Evolutionary conservation across 139 green algal species (phyloP), one percentile per base, ranked within the genome.

Genomic region (Helicosporidium sp.): DNA sequence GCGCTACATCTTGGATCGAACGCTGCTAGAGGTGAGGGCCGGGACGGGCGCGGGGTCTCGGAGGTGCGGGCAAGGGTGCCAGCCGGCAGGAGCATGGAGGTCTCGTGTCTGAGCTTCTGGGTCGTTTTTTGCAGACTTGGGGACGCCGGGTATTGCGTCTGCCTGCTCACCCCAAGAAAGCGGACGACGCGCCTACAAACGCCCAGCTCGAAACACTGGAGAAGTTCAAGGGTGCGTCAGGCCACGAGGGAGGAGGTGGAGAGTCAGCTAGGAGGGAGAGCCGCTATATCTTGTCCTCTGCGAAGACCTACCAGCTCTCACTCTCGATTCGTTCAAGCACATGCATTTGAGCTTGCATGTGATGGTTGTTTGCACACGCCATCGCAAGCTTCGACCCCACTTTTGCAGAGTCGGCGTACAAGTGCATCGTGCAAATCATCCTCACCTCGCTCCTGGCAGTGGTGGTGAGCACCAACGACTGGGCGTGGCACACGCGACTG

Each of bases 401-500:
- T n/a, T n/a, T n/a, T n/a, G 22, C 53, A 60, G 53, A 68, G 46
- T 68, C 60, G 18, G 40, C 41, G 7, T 68, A 59, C 52, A 68
- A 68, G 34, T 58, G 48, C 18, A 35, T 34, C 3, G 60, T 58
- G 2, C 60, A 68, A 33, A 31, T 62, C 19, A 36, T 46, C 13
- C 59, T 68, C 41, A 59, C 53, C 8, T 6, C 49, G 2, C 31
- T 57, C 27, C 43, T 68, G 7, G 26, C 59, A 15, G 7, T 45
- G 22, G 54, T 68, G 7, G 35, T 26, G 5, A 41, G n/a, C n/a
- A n/a, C n/a, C n/a, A n/a, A n/a, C n/a, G n/a, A n/a, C 3, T 81
- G 65, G 61, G 76, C 81, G 36, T 49, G 26, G 6, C 48, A 79
- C 37, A 70, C 66, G 26, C 60, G 48, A 19, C 65, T 68, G 34